A percentile compares a stretch with the other conserved stretches of the same genome.
Evolutionary conservation across 805 yeast species (phyloP).

Genomic region (Saccharomyces kudriavzevii): DNA sequence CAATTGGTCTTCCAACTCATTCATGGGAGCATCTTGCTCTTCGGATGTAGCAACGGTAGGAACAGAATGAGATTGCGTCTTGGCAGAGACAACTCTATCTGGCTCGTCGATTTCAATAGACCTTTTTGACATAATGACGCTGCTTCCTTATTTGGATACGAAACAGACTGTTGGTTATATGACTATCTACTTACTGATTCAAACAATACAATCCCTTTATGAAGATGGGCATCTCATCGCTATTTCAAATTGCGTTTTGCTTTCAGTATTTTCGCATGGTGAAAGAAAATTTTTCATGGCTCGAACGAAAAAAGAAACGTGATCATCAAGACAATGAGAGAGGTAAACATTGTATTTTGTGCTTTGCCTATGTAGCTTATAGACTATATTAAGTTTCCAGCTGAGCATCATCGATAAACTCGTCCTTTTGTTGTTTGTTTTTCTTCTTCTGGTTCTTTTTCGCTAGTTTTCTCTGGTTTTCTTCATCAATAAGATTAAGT

Average conservation of each 20-base stretch:
- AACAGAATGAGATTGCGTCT: constrained; percentile 24
- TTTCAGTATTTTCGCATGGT: background rate
- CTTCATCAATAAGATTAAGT: constrained; percentile 18
- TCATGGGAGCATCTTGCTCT: constrained; percentile 50
- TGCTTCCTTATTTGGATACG: background rate
- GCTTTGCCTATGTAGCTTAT: background rate
- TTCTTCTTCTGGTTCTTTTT: constrained; percentile 15
- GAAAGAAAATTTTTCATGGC: background rate
- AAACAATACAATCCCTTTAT: background rate
- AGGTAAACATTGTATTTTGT: background rate
- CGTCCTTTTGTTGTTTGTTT: constrained; percentile 2
- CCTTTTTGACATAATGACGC: constrained; percentile 43
- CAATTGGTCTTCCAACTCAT: constrained; percentile 79
- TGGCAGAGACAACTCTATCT: constrained; percentile 36
- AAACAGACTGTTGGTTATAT: background rate
- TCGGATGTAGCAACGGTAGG: constrained; percentile 27
- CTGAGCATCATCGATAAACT: background rate
- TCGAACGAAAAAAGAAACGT: background rate
- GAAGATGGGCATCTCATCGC: background rate
- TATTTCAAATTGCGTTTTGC: background rate
- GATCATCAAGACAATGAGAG: background rate
- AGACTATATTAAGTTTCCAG: background rate
- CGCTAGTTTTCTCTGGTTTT: constrained; percentile 13
- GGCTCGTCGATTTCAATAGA: constrained; percentile 33
- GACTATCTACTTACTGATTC: background rate